Percentiles rank a stretch among this genome's conserved stretches.
These are phyloP conservation scores for Coniochaeta sp. DNA, from an alignment of 2,329 filamentous ascomycete genomes.

Conservation along the genomic window DNA sequence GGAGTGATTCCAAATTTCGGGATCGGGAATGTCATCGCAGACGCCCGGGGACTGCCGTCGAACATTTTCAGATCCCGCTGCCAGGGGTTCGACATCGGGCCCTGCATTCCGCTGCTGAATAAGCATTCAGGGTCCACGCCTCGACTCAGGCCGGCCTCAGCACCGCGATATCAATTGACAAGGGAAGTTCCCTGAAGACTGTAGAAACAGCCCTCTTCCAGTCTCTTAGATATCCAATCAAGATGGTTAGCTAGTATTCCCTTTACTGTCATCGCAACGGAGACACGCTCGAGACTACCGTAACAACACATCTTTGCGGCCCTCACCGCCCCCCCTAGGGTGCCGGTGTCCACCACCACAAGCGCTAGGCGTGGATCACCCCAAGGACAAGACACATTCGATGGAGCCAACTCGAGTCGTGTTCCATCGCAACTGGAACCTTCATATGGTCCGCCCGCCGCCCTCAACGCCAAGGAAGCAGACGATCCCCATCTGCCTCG, in stretches of 20 bases:
- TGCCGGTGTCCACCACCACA: too few relatives aligned
- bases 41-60: neutral
- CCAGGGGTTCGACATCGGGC: neutral
- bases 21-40: neutral
- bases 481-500: neutral
- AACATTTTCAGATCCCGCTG: neutral
- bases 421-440: neutral
- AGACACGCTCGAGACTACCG: too few relatives aligned
- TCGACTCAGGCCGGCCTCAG: neutral
- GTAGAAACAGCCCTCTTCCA: neutral
- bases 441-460: neutral
- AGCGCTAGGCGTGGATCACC: too few relatives aligned
- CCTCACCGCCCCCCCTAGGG: too few relatives aligned
- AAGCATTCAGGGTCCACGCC: neutral
- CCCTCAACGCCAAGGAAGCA: neutral
- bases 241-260: too few relatives aligned
- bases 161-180: too few relatives aligned
- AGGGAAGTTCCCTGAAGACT: too few relatives aligned
- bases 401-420: neutral
- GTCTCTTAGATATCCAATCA: too few relatives aligned
- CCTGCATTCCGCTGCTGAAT: neutral
- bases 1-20: constrained; percentile 1
- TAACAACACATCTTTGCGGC: too few relatives aligned
- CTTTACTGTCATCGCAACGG: too few relatives aligned
- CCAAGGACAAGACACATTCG: too few relatives aligned